Evolutionary conservation across 768 basidiomycete genomes (phyloP).

Genomic region (Daedaleopsis nitida): DNA sequence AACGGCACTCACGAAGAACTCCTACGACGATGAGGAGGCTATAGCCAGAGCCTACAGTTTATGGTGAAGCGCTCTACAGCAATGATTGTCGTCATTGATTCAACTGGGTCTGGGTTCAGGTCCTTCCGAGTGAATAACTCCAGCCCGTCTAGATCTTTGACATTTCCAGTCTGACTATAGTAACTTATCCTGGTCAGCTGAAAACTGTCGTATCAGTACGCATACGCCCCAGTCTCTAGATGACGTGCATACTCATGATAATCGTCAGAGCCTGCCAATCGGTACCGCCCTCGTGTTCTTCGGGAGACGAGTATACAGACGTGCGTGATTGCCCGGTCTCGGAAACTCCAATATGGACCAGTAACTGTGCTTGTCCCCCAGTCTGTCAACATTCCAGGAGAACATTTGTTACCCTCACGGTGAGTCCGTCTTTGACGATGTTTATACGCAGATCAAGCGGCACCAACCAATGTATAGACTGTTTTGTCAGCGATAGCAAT

Average conservation of each 20-base stretch:
- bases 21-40: background rate
- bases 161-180: no score
- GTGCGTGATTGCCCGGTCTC: background rate
- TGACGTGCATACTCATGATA: background rate
- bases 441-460: no score
- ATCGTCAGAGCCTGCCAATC: background rate
- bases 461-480: no score
- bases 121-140: no score
- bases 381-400: background rate
- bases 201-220: background rate
- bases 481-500: no score
- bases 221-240: background rate
- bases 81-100: no score
- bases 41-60: no score
- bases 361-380: background rate
- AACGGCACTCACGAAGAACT: background rate
- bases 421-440: no score
- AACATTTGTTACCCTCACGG: background rate
- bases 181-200: no score
- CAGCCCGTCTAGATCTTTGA: no score
- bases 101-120: no score
- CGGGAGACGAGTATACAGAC: background rate
- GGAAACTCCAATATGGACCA: background rate
- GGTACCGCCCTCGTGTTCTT: background rate
- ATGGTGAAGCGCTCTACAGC: no score